Percentiles rank a stretch among this genome's conserved stretches.
Conservation (phyloP, 2,329 filamentous ascomycete genomes). For the Incumbomyces lentus region DNA sequence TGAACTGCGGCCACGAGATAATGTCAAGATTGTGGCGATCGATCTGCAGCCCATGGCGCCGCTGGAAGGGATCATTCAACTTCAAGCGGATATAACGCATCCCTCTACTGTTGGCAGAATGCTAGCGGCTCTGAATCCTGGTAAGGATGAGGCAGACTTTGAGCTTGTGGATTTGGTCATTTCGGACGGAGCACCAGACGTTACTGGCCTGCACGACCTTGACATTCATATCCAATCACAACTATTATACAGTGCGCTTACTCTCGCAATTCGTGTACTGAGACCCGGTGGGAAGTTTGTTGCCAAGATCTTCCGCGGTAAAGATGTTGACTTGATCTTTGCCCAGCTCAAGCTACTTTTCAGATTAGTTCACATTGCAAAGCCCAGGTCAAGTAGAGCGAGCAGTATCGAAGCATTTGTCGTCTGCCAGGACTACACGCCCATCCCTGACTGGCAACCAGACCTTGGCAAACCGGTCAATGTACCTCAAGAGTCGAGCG, state of each 20-base stretch:
- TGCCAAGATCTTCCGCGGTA: slow-evolving; percentile 91
- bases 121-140: slow-evolving; percentile 68
- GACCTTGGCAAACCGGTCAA: slow-evolving; percentile 26
- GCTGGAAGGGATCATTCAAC: slow-evolving; percentile 79
- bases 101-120: slow-evolving; percentile 87
- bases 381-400: slow-evolving; percentile 86
- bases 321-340: slow-evolving; percentile 91
- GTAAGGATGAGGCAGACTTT: slow-evolving; percentile 41
- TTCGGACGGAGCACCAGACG: slow-evolving; percentile 90
- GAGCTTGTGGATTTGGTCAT: slow-evolving; percentile 74
- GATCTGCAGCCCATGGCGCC: slow-evolving; percentile 94
- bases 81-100: slow-evolving; percentile 94
- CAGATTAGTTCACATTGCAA: slow-evolving; percentile 75
- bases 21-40: slow-evolving; percentile 90
- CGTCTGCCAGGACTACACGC: slow-evolving; percentile 86
- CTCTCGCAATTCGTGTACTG: slow-evolving; percentile 84
- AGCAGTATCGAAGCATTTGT: slow-evolving; percentile 96
- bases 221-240: slow-evolving; percentile 98
- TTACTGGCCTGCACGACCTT: slow-evolving; percentile 90
- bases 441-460: slow-evolving; percentile 29
- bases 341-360: slow-evolving; percentile 91
- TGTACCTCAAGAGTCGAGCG: slow-evolving; percentile 2
- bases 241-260: slow-evolving; percentile 84
- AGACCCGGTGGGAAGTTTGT: slow-evolving; percentile 92
- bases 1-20: slow-evolving; percentile 44